Evolutionary conservation across 306 rosid species (phyloP).

Genomic region (Erythrophleum fordii): DNA sequence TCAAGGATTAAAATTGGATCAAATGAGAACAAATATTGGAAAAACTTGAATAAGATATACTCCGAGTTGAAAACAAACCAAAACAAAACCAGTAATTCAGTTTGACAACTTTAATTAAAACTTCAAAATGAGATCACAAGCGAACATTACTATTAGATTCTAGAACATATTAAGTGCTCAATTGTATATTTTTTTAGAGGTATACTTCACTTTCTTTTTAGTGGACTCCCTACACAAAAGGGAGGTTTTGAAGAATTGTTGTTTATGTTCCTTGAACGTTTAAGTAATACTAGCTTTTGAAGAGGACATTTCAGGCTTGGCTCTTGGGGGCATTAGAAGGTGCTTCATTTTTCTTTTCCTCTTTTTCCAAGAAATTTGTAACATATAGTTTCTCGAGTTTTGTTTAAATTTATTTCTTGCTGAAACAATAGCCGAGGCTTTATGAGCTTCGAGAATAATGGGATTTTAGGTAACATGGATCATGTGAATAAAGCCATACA

Average conservation of each 20-base stretch:
- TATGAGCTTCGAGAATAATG: neutral
- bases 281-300: conserved; percentile 97
- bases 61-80: neutral
- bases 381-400: conserved; percentile 20
- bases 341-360: conserved; percentile 54
- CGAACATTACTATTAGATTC: conserved; percentile 17
- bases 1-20: neutral
- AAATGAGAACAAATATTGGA: neutral
- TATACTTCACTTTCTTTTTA: conserved; percentile 1
- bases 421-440: neutral
- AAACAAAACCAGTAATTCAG: neutral
- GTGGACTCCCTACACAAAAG: neutral
- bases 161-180: conserved; percentile 8
- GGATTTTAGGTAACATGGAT: conserved; percentile 9
- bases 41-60: neutral
- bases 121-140: conserved; percentile 11
- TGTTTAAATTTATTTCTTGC: conserved; percentile 5
- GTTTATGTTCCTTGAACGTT: conserved; percentile 39
- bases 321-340: conserved; percentile 90
- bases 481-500: conserved; percentile 2
- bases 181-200: neutral
- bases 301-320: conserved; percentile 91
- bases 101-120: neutral
- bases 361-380: conserved; percentile 21
- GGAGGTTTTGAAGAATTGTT: conserved; percentile 22